Conservation (phyloP, 768 basidiomycete species). For the Clitopilus passeckerianus region DNA sequence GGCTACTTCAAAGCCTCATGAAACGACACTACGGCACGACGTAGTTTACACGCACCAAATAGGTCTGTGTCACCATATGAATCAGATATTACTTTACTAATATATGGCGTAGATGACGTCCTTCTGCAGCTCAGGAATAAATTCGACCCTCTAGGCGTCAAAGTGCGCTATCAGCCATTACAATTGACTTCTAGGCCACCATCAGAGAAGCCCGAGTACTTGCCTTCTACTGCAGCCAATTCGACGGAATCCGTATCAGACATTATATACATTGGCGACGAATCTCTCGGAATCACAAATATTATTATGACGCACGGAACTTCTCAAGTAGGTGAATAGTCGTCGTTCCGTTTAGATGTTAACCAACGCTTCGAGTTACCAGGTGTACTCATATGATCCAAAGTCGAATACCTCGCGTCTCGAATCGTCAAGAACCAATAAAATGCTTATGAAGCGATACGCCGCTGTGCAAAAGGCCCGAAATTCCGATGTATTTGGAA, state of each 20-base stretch:
- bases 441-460: conserved; percentile 86
- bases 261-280: conserved; percentile 65
- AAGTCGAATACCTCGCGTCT: conserved; percentile 36
- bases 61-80: conserved; percentile 31
- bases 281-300: conserved; percentile 79
- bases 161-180: conserved; percentile 32
- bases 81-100: conserved; percentile 5
- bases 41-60: conserved; percentile 70
- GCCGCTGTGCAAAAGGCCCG: conserved; percentile 82
- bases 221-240: neutral
- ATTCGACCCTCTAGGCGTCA: conserved; percentile 16
- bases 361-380: neutral
- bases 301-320: conserved; percentile 77
- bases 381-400: conserved; percentile 83
- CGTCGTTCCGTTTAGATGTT: neutral
- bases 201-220: neutral
- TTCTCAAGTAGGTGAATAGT: conserved; percentile 41
- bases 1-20: conserved; percentile 11
- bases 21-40: conserved; percentile 64
- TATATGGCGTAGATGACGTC: conserved; percentile 25
- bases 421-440: conserved; percentile 71
- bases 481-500: conserved; percentile 91
- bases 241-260: conserved; percentile 10
- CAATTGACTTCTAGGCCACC: conserved; percentile 16
- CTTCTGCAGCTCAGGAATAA: conserved; percentile 19